Conservation (phyloP, 495 filamentous ascomycete genomes). For the Talaromyces proteolyticus region DNA sequence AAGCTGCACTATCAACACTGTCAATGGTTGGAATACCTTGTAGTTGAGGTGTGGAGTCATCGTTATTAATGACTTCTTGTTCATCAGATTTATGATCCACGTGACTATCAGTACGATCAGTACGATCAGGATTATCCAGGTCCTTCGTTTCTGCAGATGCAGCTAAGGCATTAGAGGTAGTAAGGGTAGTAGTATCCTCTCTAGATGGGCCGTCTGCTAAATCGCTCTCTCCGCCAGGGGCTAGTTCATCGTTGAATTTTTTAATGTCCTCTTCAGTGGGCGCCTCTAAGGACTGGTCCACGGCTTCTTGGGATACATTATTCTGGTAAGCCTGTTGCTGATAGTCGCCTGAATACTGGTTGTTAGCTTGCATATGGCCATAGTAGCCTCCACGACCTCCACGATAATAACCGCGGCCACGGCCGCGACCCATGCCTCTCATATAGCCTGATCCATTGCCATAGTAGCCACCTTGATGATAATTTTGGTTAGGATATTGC, state of each 20-base stretch:
- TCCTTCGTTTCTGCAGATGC: slow-evolving; percentile 3
- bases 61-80: slow-evolving; percentile 13
- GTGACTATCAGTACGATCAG: slow-evolving; percentile 2
- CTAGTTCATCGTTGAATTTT: slow-evolving; percentile 22
- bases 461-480: slow-evolving; percentile 60
- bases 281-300: slow-evolving; percentile 7
- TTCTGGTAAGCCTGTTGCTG: slow-evolving; percentile 21
- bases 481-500: slow-evolving; percentile 38
- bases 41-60: slow-evolving; percentile 5
- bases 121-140: neutral
- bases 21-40: slow-evolving; percentile 43
- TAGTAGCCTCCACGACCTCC: slow-evolving; percentile 49
- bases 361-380: slow-evolving; percentile 26
- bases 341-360: slow-evolving; percentile 17
- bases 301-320: slow-evolving; percentile 10
- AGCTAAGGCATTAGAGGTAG: slow-evolving; percentile 2
- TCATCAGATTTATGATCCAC: slow-evolving; percentile 4
- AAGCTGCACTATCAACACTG: slow-evolving; percentile 26
- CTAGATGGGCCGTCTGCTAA: slow-evolving; percentile 11
- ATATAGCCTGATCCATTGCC: slow-evolving; percentile 42
- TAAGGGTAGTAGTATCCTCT: too few species aligned
- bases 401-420: slow-evolving; percentile 53
- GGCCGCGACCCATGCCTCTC: slow-evolving; percentile 57
- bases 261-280: slow-evolving; percentile 14
- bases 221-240: slow-evolving; percentile 19